Evolutionary conservation across 1,284 basidiomycete species (phyloP).

Genomic region (Microbotryum lychnidis-dioicae): DNA sequence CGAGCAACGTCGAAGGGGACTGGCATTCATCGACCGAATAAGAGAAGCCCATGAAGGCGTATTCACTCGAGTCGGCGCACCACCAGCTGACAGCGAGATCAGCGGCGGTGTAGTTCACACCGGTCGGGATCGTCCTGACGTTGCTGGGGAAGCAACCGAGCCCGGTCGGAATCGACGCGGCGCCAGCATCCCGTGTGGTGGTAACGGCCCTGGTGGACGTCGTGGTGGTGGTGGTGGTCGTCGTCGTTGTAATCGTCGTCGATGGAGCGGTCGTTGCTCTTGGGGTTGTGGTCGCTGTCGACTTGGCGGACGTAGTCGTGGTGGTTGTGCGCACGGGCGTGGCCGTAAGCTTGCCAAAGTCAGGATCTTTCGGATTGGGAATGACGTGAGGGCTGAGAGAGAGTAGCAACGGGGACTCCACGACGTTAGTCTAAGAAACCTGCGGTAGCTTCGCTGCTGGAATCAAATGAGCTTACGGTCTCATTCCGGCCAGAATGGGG

Average conservation of each 20-base stretch:
- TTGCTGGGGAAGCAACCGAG: constrained; percentile 1
- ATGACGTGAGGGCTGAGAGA: no score
- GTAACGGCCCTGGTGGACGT: not conserved
- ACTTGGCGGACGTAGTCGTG: not conserved
- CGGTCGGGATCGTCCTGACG: not conserved
- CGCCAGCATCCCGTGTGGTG: not conserved
- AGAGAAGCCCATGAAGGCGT: constrained; percentile 18
- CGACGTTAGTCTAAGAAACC: no score
- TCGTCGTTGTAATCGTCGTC: not conserved
- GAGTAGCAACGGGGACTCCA: no score
- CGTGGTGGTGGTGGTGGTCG: not conserved
- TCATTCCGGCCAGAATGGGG: no score
- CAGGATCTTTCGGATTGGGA: no score
- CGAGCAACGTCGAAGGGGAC: constrained; percentile 39
- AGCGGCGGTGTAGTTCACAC: not conserved
- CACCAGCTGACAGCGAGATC: constrained; percentile 2
- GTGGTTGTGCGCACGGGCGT: no score
- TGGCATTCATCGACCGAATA: constrained; percentile 11
- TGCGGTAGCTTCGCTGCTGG: no score
- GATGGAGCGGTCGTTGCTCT: not conserved
- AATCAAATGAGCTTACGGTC: no score
- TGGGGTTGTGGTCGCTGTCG: not conserved
- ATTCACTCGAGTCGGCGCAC: constrained; percentile 11
- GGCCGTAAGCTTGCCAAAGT: no score
- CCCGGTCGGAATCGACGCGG: not conserved